Base-by-base conservation (phyloP, 352 stramenopile genomes). In the Phytophthora tentaculata region DNA sequence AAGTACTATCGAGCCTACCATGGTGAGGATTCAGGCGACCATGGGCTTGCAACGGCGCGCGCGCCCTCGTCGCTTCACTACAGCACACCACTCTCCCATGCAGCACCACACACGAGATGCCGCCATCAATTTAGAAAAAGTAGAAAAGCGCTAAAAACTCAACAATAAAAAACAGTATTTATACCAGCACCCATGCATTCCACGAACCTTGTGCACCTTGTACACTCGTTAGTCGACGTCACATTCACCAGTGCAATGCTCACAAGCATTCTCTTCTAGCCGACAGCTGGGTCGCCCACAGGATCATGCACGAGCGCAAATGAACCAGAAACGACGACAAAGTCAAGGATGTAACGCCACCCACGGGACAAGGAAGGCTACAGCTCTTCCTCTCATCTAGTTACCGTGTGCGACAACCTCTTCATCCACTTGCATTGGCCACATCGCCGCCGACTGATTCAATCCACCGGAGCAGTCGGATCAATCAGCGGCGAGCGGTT, bases 141-240 rank as follows among this genome's bases (percentile, higher is more conserved):
- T 83, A 86, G 76, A 86, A 86, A 86, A 84, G 60, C 67, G 47
- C 68, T 72, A 80, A 74, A 77, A 83, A 74, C 29, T 61, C 64
- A 64, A 80, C 66, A 82, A 84, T 73, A 79, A 84, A 32, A 75
- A 81, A 77, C 63, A n/a, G 79, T 86, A 84, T 86, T 84, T 86
- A 86, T 81, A 74, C 23, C 23, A 52, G 23, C 53, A 64, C 32
- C 54, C 55, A 53, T 55, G 39, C 55, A 71, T 24, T 20, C 48
- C 29, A 70, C 52, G 4, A 63, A 71, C 48, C 64, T 48, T 20
- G 51, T 56, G 9, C 29, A 50, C 1, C n/a, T 23, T 9, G 17
- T n/a, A n/a, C n/a, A n/a, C n/a, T n/a, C n/a, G n/a, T n/a, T n/a
- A n/a, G n/a, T n/a, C n/a, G n/a, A n/a, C n/a, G n/a, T n/a, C n/a